Evolutionary conservation across 345 rosid species (phyloP).

Genomic region (Eucalyptus regnans): DNA sequence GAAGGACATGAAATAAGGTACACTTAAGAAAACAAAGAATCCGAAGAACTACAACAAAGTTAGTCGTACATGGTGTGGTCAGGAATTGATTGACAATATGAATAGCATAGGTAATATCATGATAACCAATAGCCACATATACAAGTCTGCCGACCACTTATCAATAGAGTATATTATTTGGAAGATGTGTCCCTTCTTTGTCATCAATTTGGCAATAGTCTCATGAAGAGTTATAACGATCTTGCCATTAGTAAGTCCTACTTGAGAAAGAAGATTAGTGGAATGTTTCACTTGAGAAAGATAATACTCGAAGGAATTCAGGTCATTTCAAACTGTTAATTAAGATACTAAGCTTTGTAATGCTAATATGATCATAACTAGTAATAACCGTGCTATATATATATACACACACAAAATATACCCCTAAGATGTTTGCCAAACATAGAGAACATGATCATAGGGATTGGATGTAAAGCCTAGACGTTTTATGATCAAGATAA

Average conservation of each 20-base stretch:
- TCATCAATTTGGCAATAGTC: neutral
- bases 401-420: neutral
- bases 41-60: neutral
- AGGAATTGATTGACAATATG: neutral
- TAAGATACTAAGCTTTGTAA: neutral
- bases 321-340: neutral
- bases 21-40: neutral
- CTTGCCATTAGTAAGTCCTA: neutral
- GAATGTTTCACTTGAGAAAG: neutral
- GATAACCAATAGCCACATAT: neutral
- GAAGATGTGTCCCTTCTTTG: neutral
- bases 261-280: neutral
- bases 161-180: neutral
- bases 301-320: rapidly evolving
- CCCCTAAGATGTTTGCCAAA: neutral
- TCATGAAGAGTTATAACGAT: neutral
- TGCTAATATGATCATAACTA: neutral
- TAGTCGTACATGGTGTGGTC: neutral
- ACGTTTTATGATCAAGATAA: neutral
- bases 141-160: neutral
- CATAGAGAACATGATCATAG: neutral
- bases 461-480: neutral
- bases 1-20: neutral
- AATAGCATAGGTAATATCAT: neutral
- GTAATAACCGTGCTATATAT: neutral